Evolutionary conservation across 2,329 filamentous ascomycete genomes (phyloP), one percentile per base, ranked within the genome.

Genomic region (Aspergillus calidoustus): DNA sequence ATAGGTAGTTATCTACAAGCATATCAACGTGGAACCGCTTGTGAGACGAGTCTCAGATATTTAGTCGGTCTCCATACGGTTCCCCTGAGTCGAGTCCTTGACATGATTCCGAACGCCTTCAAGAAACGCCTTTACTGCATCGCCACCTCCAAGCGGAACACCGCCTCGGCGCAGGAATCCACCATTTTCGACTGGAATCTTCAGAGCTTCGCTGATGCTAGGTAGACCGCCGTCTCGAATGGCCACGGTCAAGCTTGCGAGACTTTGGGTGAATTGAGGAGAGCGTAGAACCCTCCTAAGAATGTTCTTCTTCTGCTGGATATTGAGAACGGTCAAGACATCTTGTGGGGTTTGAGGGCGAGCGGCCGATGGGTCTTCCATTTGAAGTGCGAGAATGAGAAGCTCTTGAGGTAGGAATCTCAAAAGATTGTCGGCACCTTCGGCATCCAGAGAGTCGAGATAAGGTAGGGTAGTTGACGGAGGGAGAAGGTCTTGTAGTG

Each of bases 121-220:
- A 23, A 99, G 84, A 77, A 99, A 99, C 3, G 91, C 91, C 80
- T 96, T 90, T 1, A 99, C 89, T 13, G 94, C 94, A 69, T 95
- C 90, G 6, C 91, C 91, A 56, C 93, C 93, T 48, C 93, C 94
- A 50, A 97, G 78, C 2, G 94, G 93, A 81, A 97, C 89, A 54
- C 87, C 90, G 6, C 91, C 89, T 59, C 91, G 88, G 64, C 84
- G 85, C 71, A 96, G 84, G 66, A 91, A 90, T 3, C 94, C 94
- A n/a, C 90, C 90, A 73, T 97, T 92, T 72, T 90, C 86, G 22
- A 99, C 87, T 68, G 88, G 87, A 61, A 98, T 86, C 7, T 88
- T 86, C 44, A 99, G 81, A 4, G 93, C 94, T 70, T 96, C 93
- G 7, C 92, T 90, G 66, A 99, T 90, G 69, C 89, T 96, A 4